Conservation (phyloP, 768 basidiomycete species). For the Omphalotus guepiniiformis region DNA sequence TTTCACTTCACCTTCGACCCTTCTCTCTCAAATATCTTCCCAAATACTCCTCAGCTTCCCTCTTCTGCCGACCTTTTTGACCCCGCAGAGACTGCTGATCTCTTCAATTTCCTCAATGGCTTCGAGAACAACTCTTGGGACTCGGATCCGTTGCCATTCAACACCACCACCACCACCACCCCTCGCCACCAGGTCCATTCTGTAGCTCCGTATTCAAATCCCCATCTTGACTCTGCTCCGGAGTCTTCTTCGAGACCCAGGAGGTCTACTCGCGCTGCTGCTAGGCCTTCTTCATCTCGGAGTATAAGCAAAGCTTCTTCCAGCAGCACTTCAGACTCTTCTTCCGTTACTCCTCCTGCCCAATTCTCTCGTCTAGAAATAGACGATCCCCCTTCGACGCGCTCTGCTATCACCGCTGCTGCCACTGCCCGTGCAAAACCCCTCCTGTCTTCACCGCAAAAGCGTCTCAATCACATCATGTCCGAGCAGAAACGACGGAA, state of each 20-base stretch:
- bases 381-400: conserved; percentile 15
- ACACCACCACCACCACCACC: neutral
- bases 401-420: conserved; percentile 15
- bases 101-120: conserved; percentile 80
- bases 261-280: conserved; percentile 13
- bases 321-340: neutral
- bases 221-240: conserved; percentile 40
- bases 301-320: neutral
- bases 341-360: neutral
- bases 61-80: conserved; percentile 78
- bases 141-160: conserved; percentile 21
- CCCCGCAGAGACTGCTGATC: conserved; percentile 68
- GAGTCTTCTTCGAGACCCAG: conserved; percentile 35
- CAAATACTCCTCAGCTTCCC: conserved; percentile 57
- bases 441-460: conserved; percentile 78
- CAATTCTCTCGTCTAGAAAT: conserved; percentile 5
- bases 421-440: conserved; percentile 45
- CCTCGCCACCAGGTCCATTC: conserved; percentile 10
- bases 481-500: conserved; percentile 93
- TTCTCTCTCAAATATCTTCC: conserved; percentile 52
- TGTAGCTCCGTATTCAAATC: conserved; percentile 42
- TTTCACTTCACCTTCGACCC: conserved; percentile 74
- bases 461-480: conserved; percentile 90
- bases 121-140: conserved; percentile 63
- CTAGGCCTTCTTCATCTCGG: neutral